phyloP scores from a whole-genome alignment of 495 filamentous ascomycete species.

The Tetracladium marchalianum region DNA sequence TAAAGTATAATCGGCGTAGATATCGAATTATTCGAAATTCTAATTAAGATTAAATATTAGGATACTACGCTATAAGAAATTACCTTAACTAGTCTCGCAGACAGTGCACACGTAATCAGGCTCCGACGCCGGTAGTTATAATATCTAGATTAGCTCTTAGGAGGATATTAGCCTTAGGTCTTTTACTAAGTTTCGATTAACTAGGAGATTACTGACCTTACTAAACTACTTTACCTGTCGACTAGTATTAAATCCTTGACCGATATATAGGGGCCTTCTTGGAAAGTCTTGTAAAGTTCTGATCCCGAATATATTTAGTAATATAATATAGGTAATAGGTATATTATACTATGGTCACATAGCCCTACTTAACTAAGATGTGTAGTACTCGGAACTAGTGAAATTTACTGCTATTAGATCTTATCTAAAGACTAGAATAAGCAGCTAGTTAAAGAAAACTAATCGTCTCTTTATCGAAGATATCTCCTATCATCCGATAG shows the following conservation, averaged over 20 bases:
- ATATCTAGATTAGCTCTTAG: neutral
- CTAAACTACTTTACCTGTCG: neutral
- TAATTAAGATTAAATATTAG: no score
- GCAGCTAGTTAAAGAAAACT: neutral
- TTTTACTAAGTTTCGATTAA: neutral
- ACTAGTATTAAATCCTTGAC: neutral
- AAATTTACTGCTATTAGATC: slow-evolving; percentile 8
- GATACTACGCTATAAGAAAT: no score
- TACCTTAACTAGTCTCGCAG: no score
- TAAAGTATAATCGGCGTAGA: neutral
- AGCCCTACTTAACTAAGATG: neutral
- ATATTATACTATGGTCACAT: slow-evolving; percentile 1
- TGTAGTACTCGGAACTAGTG: neutral
- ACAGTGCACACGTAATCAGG: neutral
- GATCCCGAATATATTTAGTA: neutral
- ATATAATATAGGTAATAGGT: slow-evolving; percentile 1
- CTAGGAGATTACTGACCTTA: neutral
- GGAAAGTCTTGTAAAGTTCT: neutral
- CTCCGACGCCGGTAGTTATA: neutral
- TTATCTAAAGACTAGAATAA: slow-evolving; percentile 1
- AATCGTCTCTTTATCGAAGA: neutral
- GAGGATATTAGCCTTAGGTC: neutral
- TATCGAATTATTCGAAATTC: neutral
- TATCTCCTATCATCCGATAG: neutral
- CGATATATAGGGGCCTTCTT: neutral